Percentiles rank a stretch among this genome's conserved stretches.
phyloP scores from a whole-genome alignment of 257 asterid species.

The Plectranthus barbatus region DNA sequence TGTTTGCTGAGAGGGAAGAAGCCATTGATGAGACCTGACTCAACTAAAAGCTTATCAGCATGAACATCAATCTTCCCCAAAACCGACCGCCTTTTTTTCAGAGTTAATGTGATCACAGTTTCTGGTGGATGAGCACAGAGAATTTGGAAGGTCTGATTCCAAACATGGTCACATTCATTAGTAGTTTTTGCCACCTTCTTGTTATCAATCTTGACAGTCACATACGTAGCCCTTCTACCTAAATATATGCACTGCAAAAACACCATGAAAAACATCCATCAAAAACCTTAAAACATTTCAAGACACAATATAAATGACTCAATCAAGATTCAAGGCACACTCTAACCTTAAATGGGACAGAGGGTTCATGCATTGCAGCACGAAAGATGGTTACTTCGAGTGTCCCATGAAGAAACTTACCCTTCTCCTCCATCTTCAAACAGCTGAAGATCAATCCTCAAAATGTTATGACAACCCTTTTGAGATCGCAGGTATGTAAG shows the following conservation, averaged over 20 bases:
- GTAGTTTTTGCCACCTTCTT: conserved; percentile 64
- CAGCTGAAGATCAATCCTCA: not conserved
- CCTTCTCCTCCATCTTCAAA: conserved; percentile 42
- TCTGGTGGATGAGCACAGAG: conserved; percentile 72
- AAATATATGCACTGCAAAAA: conserved; percentile 51
- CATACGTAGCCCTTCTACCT: conserved; percentile 48
- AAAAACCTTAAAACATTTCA: not conserved
- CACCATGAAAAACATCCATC: not conserved
- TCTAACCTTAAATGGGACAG: conserved; percentile 43
- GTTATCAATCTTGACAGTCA: conserved; percentile 57
- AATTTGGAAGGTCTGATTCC: conserved; percentile 82
- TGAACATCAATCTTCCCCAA: conserved; percentile 49
- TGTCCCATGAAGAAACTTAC: conserved; percentile 72
- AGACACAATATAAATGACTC: not conserved
- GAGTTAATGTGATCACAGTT: conserved; percentile 51
- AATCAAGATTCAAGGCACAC: not conserved
- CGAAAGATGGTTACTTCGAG: conserved; percentile 81
- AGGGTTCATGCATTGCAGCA: conserved; percentile 39
- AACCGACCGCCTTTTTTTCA: conserved; percentile 40
- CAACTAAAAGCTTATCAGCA: conserved; percentile 41
- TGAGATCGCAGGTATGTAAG: not conserved
- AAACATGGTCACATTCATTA: conserved; percentile 40
- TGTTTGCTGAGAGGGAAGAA: conserved; percentile 47
- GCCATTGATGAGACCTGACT: conserved; percentile 54
- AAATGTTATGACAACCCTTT: not conserved